Evolutionary conservation across 2,329 filamentous ascomycete genomes (phyloP), one percentile per base, ranked within the genome.

Genomic region (Phoma sp.): DNA sequence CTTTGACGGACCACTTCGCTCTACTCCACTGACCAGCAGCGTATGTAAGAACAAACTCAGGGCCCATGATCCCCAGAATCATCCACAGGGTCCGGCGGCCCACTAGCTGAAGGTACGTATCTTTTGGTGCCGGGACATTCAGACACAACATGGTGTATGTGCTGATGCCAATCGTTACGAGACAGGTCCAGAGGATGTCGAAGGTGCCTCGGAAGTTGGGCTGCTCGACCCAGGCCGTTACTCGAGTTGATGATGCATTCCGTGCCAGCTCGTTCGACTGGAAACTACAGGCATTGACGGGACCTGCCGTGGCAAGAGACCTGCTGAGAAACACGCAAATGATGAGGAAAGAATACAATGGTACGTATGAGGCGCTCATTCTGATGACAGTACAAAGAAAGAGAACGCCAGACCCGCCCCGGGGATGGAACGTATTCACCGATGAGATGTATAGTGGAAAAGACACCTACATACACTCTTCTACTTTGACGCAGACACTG

Each of bases 141-240:
- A 60, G 39, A 36, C 59, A 63, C 7, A 62, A 36, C 47, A 57
- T 58, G 0, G 56, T 61, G 22, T 52, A 61, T 38, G 54, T 62
- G 40, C 61, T 59, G 29, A 65, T 55, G 10, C 54, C 49, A 7
- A 63, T 53, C 2, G 56, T 65, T 10, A 58, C 46, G 4, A 63
- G 49, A 15, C 51, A 61, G 4, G 37, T 50, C 60, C 57, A 65
- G 8, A 65, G 44, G 22, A 65, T 63, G 17, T 65, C 61, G 37
- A 62, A 45, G 6, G 57, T 65, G 10, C 58, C 57, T 15, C 61
- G 43, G 36, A 32, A 47, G 27, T 60, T 61, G 5, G 56, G 51
- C 37, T 62, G 55, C 12, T 55, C 43, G 3, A 59, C 53, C 62
- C 62, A 65, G 21, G 38, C 27, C 4, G 44, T 51, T 13, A 57